Conservation (phyloP, 2,329 filamentous ascomycete genomes). For the Nakataea oryzae region DNA sequence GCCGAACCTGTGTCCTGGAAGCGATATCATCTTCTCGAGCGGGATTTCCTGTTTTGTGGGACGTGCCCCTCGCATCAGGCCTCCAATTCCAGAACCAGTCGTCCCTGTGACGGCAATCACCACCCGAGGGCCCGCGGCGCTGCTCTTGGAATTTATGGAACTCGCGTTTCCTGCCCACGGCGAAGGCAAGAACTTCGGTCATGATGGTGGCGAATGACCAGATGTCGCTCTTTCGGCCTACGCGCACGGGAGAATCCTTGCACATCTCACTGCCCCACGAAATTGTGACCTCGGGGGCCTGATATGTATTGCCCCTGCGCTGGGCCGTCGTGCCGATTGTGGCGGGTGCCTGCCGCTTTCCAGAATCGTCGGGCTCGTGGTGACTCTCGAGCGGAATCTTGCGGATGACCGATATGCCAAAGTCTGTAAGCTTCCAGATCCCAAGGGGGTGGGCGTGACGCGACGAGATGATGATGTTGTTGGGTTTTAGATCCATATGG, state of each 20-base stretch:
- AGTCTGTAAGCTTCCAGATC: constrained; percentile 8
- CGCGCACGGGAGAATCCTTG: neutral
- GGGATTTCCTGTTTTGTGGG: too few relatives aligned
- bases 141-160: constrained; percentile 1
- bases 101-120: too few relatives aligned
- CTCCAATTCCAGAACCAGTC: neutral
- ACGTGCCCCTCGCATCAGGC: too few relatives aligned
- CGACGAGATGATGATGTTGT: constrained; percentile 7
- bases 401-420: constrained; percentile 7
- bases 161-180: neutral
- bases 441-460: constrained; percentile 2
- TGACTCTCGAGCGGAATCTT: neutral
- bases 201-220: constrained; percentile 8
- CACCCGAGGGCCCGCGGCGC: neutral
- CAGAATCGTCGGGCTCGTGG: neutral
- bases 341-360: neutral
- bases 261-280: neutral
- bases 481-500: constrained; percentile 8
- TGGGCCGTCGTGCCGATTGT: constrained; percentile 3
- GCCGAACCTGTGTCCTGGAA: too few relatives aligned
- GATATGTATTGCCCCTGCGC: constrained; percentile 2
- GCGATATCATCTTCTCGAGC: too few relatives aligned
- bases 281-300: constrained; percentile 6
- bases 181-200: constrained; percentile 6
- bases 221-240: constrained; percentile 1